phyloP scores from a whole-genome alignment of 1,139 yeast genomes.

The Meyerozyma sp. region DNA sequence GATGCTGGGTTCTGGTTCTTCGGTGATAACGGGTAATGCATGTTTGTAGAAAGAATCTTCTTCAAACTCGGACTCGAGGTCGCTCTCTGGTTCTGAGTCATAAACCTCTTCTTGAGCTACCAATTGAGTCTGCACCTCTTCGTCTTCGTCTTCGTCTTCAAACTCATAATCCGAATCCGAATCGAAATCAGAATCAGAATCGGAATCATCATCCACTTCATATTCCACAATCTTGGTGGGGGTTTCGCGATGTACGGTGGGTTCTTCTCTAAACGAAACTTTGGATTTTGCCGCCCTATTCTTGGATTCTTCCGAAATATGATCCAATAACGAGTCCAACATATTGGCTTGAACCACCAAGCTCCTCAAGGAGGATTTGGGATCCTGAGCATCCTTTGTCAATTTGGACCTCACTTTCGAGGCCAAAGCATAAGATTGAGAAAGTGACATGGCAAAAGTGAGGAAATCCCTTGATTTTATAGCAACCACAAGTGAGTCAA shows the following conservation, averaged over 20 bases:
- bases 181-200: slow-evolving; percentile 10
- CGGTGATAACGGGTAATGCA: neutral
- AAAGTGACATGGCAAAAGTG: slow-evolving; percentile 27
- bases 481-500: neutral
- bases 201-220: slow-evolving; percentile 18
- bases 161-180: slow-evolving; percentile 8
- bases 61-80: slow-evolving; percentile 27
- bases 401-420: slow-evolving; percentile 65
- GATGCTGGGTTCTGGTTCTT: neutral
- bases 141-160: slow-evolving; percentile 10
- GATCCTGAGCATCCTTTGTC: slow-evolving; percentile 58
- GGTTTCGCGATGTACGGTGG: slow-evolving; percentile 5
- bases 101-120: neutral
- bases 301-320: slow-evolving; percentile 28
- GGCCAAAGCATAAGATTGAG: slow-evolving; percentile 63
- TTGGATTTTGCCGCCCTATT: slow-evolving; percentile 16
- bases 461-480: neutral
- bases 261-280: slow-evolving; percentile 9
- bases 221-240: slow-evolving; percentile 28
- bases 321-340: slow-evolving; percentile 65
- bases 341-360: slow-evolving; percentile 75
- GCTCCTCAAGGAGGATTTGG: slow-evolving; percentile 55
- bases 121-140: slow-evolving; percentile 7
- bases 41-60: slow-evolving; percentile 6
- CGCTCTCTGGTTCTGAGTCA: slow-evolving; percentile 15